Evolutionary conservation across 805 yeast species (phyloP).

Genomic region (Starmerella powellii): DNA sequence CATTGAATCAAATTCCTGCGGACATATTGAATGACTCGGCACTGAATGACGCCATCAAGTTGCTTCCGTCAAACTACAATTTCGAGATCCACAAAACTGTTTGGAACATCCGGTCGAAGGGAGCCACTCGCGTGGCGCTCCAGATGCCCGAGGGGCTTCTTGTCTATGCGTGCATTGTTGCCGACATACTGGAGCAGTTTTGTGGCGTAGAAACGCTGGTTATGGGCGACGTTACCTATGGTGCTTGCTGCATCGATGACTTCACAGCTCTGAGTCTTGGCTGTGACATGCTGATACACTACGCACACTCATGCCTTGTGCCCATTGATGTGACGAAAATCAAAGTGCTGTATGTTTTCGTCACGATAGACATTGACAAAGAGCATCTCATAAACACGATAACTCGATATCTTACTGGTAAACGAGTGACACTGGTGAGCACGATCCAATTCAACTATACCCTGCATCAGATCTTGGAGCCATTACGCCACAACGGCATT

Average conservation of each 20-base stretch:
- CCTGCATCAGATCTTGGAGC: conserved; percentile 61
- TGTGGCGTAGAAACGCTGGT: conserved; percentile 77
- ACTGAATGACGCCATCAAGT: conserved; percentile 66
- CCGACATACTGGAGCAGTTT: conserved; percentile 87
- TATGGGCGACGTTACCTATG: conserved; percentile 98
- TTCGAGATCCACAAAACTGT: conserved; percentile 93
- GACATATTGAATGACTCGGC: conserved; percentile 72
- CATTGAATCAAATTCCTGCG: conserved; percentile 76
- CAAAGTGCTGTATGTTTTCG: conserved; percentile 89
- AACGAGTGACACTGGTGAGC: conserved; percentile 74
- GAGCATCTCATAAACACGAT: conserved; percentile 68
- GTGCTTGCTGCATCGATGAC: conserved; percentile 97
- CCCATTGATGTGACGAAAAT: conserved; percentile 87
- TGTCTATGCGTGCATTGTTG: conserved; percentile 75
- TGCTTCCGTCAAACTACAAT: conserved; percentile 83
- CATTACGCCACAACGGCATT: conserved; percentile 34
- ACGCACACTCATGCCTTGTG: conserved; percentile 93
- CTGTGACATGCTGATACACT: conserved; percentile 90
- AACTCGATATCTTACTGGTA: conserved; percentile 54
- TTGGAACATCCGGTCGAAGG: conserved; percentile 71
- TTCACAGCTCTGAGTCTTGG: conserved; percentile 84
- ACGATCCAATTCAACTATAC: conserved; percentile 96
- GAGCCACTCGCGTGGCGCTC: conserved; percentile 73
- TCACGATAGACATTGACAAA: conserved; percentile 81
- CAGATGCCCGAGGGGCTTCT: conserved; percentile 97